phyloP scores from a whole-genome alignment of 148 eudicot genomes.

The Nepenthes gracilis region DNA sequence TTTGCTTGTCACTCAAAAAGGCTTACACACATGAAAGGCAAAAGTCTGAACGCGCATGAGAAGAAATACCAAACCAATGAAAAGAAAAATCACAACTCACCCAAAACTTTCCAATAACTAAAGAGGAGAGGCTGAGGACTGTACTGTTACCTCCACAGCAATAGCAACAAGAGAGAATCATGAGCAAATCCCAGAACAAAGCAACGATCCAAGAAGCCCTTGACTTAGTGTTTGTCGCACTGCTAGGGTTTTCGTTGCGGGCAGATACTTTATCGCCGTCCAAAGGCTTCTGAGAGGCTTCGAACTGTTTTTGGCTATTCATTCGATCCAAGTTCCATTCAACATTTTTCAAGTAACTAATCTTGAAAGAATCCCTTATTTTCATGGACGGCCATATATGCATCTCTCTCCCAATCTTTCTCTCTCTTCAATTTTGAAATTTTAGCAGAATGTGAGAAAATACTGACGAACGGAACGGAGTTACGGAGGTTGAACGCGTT shows the following conservation, averaged over 20 bases:
- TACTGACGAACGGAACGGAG: no score
- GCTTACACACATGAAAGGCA: no score
- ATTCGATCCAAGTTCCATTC: conserved; percentile 35
- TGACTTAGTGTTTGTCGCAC: background rate
- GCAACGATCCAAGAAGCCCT: background rate
- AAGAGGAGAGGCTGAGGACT: background rate
- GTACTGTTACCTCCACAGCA: conserved; percentile 47
- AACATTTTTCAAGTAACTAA: conserved; percentile 33
- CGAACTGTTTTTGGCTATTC: conserved; percentile 17
- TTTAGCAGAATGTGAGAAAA: no score
- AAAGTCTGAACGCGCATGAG: no score
- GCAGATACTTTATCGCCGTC: background rate
- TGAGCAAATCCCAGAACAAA: conserved; percentile 21
- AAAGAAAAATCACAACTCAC: background rate
- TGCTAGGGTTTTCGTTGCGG: background rate
- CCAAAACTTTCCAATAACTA: background rate
- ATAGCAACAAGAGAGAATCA: conserved; percentile 47
- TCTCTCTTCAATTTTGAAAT: background rate
- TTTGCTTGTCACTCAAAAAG: no score
- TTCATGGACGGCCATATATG: conserved; percentile 78
- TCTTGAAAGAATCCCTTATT: conserved; percentile 52
- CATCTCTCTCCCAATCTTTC: conserved; percentile 28
- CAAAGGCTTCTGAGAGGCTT: conserved; percentile 9
- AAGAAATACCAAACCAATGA: no score
- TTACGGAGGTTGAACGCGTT: no score